A percentile compares a stretch with the other conserved stretches of the same genome.
Evolutionary conservation across 2,329 filamentous ascomycete species (phyloP).

Genomic region (Colletotrichum trifolii): DNA sequence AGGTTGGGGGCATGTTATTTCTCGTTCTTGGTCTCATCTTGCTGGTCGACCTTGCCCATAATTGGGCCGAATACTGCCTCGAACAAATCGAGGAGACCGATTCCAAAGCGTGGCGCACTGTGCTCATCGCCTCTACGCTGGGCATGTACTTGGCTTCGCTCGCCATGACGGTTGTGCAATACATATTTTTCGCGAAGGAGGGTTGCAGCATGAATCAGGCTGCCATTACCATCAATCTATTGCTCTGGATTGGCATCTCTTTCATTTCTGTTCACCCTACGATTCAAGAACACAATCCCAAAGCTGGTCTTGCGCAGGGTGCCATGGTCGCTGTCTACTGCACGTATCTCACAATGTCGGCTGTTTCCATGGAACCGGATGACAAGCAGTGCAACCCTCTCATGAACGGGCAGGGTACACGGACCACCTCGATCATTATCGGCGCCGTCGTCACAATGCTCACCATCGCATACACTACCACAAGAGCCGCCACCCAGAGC

Average conservation of each 20-base stretch:
- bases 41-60: constrained; percentile 93
- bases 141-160: constrained; percentile 93
- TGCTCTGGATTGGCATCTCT: constrained; percentile 84
- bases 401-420: constrained; percentile 83
- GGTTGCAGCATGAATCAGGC: constrained; percentile 96
- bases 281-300: constrained; percentile 91
- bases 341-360: constrained; percentile 98
- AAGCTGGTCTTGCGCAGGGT: constrained; percentile 94
- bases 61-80: constrained; percentile 96
- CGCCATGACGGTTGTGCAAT: constrained; percentile 96
- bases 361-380: constrained; percentile 98
- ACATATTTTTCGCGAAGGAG: constrained; percentile 88
- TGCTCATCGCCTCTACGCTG: constrained; percentile 91
- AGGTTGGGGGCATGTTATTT: constrained; percentile 91
- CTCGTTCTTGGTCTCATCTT: constrained; percentile 91
- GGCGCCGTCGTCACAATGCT: constrained; percentile 96
- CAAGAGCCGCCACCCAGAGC: constrained; percentile 91
- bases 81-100: constrained; percentile 92
- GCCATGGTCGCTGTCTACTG: constrained; percentile 98
- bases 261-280: constrained; percentile 88
- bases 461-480: constrained; percentile 97
- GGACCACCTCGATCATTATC: constrained; percentile 90
- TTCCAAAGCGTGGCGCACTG: constrained; percentile 83
- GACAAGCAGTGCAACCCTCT: constrained; percentile 94
- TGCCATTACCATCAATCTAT: constrained; percentile 91